Base-by-base conservation (phyloP, 2,329 filamentous ascomycete genomes). In the Talaromyces sp. region DNA sequence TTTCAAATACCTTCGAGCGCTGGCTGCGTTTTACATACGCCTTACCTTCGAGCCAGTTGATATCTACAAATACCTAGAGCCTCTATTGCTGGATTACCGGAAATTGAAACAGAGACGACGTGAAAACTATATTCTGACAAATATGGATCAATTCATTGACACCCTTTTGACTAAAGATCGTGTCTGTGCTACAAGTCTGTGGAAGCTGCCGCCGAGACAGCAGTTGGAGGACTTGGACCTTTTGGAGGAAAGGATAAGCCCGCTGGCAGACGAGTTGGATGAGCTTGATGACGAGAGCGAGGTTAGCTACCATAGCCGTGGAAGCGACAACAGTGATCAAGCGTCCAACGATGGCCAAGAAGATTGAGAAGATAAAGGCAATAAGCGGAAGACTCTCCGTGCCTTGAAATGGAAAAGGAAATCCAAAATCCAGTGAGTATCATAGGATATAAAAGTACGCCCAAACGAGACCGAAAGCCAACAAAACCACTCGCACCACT, bases 11-110 rank as follows among this genome's bases (percentile, higher is more conserved):
- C 81, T 99, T 59, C 87, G 93, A 62, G 93, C 91, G 0, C 81
- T 99, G 66, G 94, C 93, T 0, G 89, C 89, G 1, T 98, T 99
- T 74, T 98, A 99, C 76, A 86, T 96, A n/a, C 83, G 95, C 12
- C 79, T 99, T 68, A 96, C 95, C 18, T 89, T 94, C 72, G 85
- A 88, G 67, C 87, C 92, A 5, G 89, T 89, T 68, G 89, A 95
- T 61, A 88, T 98, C 4, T 96, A 94, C 75, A 78, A 77, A 61
- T 85, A 86, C 16, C 80, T 99, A 51, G 95, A 99, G 79, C 91
- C 92, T 31, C 87, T 90, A 61, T 79, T 99, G 57, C 85, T 86
- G 64, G 95, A 99, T 73, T 84, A 85, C 66, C 82, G 95, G 68
- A 99, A 98, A 78, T 73, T 99, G 75, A 87, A 90, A 75, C 81